Conservation (phyloP, 805 yeast genomes). For the Sugiyamaella lignohabitans region DNA sequence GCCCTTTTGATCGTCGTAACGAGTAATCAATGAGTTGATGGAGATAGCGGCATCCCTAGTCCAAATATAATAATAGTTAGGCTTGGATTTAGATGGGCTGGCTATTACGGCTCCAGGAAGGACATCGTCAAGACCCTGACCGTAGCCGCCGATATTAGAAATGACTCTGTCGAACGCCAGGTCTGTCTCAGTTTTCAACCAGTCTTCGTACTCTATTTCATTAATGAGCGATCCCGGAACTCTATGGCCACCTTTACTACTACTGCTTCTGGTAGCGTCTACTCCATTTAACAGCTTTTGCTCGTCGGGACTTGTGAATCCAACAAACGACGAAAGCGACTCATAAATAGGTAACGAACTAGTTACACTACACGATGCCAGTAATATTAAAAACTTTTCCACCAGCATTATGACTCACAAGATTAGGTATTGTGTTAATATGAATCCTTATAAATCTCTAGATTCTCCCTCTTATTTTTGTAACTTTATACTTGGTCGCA, state of each 20-base stretch:
- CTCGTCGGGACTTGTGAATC: no score
- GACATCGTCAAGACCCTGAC: conserved; percentile 30
- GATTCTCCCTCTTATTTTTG: no score
- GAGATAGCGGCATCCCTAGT: conserved; percentile 83
- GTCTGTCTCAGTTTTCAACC: conserved; percentile 43
- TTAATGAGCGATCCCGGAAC: conserved; percentile 25
- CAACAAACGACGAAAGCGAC: not conserved
- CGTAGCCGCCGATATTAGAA: conserved; percentile 50
- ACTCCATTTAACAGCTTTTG: no score
- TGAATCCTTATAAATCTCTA: no score
- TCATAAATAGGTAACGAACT: not conserved
- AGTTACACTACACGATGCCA: not conserved
- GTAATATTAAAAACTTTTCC: conserved; percentile 15
- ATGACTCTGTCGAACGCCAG: conserved; percentile 43
- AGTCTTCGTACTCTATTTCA: conserved; percentile 38
- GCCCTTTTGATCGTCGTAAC: conserved; percentile 40
- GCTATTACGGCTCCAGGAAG: conserved; percentile 79
- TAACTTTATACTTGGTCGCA: no score
- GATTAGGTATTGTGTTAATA: no score
- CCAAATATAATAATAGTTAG: conserved; percentile 90
- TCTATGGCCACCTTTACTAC: not conserved
- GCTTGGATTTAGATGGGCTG: conserved; percentile 62
- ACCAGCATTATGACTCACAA: not conserved
- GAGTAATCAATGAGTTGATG: conserved; percentile 46
- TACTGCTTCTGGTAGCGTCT: not conserved